Percentiles rank a stretch among this genome's conserved stretches.
phyloP scores from a whole-genome alignment of 495 filamentous ascomycete species.

The Extremus antarcticus region DNA sequence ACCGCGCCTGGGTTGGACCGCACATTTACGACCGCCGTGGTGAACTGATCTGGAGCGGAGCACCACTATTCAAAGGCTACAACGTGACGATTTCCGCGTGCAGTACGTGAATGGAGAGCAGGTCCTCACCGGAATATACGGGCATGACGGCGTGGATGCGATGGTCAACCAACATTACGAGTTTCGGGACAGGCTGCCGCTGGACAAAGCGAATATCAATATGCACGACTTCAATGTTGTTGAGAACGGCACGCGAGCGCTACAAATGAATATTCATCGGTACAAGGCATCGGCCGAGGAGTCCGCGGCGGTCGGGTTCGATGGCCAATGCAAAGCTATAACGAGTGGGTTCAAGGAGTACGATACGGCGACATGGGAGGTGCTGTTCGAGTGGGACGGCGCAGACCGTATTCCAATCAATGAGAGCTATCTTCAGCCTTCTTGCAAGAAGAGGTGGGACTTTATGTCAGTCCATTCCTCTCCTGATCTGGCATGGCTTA shows the following conservation, averaged over 20 bases:
- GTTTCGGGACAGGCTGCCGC: background rate
- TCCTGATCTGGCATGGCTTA: background rate
- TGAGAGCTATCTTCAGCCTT: background rate
- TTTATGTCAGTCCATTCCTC: no score
- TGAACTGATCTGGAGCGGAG: background rate
- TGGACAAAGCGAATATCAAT: background rate
- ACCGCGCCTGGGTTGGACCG: background rate
- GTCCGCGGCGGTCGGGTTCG: background rate
- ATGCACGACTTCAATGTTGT: constrained; percentile 2
- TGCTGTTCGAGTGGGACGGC: background rate
- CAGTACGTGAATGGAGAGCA: background rate
- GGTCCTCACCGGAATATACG: background rate
- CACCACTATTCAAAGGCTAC: background rate
- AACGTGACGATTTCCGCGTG: background rate
- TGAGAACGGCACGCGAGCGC: background rate
- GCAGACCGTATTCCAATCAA: background rate
- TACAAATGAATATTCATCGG: background rate
- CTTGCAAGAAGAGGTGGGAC: background rate
- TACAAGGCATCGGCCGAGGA: background rate
- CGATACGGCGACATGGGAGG: background rate
- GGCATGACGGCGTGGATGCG: background rate
- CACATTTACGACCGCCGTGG: background rate
- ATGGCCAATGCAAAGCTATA: background rate
- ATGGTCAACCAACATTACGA: background rate
- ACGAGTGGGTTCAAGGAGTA: background rate